phyloP scores from a whole-genome alignment of 2,329 filamentous ascomycete genomes.

The Colletotrichum godetiae region DNA sequence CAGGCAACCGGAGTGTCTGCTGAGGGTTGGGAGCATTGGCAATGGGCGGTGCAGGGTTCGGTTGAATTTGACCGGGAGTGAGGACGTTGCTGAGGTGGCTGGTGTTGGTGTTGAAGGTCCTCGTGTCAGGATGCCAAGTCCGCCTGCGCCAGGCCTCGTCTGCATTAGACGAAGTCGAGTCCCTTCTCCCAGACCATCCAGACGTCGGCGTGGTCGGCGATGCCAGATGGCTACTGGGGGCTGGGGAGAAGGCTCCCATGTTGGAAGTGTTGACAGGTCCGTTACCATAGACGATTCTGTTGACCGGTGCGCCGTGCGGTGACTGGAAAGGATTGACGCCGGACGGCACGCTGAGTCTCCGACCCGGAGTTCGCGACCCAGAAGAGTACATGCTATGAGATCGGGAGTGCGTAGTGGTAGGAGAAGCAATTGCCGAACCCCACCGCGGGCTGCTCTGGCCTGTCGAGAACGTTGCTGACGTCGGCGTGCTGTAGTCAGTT shows the following conservation, averaged over 20 bases:
- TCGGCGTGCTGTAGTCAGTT: conserved; percentile 83
- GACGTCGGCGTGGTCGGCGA: conserved; percentile 74
- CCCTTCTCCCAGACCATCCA: conserved; percentile 69
- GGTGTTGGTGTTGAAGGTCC: conserved; percentile 70
- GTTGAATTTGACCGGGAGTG: conserved; percentile 72
- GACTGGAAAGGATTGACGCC: conserved; percentile 79
- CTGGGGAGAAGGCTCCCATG: conserved; percentile 63
- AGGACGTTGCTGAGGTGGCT: conserved; percentile 81
- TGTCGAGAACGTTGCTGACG: conserved; percentile 83
- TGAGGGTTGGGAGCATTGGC: conserved; percentile 62
- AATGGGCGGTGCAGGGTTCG: conserved; percentile 61
- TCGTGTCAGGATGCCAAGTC: conserved; percentile 90
- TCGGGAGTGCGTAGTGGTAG: conserved; percentile 75
- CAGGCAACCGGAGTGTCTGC: conserved; percentile 77
- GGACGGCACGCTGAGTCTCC: conserved; percentile 86
- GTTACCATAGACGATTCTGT: conserved; percentile 66
- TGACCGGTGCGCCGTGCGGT: conserved; percentile 66
- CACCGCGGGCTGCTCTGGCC: conserved; percentile 83
- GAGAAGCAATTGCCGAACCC: conserved; percentile 76
- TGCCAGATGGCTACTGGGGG: conserved; percentile 71
- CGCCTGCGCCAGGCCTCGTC: conserved; percentile 85
- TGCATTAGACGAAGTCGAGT: conserved; percentile 69
- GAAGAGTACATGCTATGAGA: conserved; percentile 77
- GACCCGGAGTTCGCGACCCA: conserved; percentile 73
- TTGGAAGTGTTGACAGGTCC: conserved; percentile 67